phyloP scores from a whole-genome alignment of 176 grass and related monocot species.

The Aegilops sharonensis region DNA sequence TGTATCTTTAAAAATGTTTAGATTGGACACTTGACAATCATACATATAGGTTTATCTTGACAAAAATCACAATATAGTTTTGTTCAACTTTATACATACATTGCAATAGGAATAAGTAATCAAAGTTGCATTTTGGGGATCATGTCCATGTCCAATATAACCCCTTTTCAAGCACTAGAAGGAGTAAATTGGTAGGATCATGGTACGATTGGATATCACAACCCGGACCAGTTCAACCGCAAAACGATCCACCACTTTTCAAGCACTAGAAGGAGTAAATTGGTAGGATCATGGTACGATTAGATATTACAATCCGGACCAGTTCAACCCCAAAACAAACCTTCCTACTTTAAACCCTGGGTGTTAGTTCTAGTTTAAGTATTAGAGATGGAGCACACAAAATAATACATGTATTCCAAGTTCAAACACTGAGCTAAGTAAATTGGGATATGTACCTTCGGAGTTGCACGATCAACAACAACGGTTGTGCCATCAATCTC shows the following conservation, averaged over 20 bases:
- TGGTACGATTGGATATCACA: background rate
- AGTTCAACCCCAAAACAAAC: background rate
- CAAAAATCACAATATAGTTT: background rate
- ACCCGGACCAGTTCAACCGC: background rate
- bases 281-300: background rate
- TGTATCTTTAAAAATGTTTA: background rate
- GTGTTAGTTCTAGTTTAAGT: background rate
- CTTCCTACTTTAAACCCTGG: background rate
- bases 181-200: background rate
- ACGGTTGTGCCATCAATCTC: slow-evolving; percentile 51
- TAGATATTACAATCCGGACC: background rate
- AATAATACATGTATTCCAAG: background rate
- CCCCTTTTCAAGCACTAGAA: background rate
- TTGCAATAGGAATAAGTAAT: background rate
- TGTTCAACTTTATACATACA: background rate
- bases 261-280: background rate
- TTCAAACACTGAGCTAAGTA: background rate
- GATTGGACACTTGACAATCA: background rate
- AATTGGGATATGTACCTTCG: slow-evolving; percentile 29
- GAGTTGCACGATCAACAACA: slow-evolving; percentile 63
- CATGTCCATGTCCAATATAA: background rate
- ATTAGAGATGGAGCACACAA: background rate
- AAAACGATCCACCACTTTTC: background rate
- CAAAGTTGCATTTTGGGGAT: background rate
- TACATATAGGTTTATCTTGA: background rate